phyloP scores from a whole-genome alignment of 768 basidiomycete species.

The Lentinula sp. region DNA sequence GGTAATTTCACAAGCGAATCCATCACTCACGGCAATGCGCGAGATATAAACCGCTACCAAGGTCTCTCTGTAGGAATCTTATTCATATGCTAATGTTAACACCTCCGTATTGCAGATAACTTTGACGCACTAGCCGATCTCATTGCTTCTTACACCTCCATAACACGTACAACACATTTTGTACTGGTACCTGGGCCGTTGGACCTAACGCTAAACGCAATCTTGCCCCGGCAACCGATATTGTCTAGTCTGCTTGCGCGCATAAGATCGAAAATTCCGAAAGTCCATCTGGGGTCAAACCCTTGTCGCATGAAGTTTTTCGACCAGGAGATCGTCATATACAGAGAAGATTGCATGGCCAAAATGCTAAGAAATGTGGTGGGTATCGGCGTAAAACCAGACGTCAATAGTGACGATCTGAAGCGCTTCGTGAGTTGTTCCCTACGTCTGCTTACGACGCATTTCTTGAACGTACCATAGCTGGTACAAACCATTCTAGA shows the following conservation, averaged over 20 bases:
- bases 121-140: conserved; percentile 86
- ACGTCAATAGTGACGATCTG: conserved; percentile 70
- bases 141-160: conserved; percentile 72
- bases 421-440: conserved; percentile 72
- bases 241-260: conserved; percentile 69
- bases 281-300: conserved; percentile 79
- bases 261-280: conserved; percentile 68
- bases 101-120: conserved; percentile 47
- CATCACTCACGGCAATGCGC: conserved; percentile 69
- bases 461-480: conserved; percentile 31
- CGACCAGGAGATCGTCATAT: conserved; percentile 92
- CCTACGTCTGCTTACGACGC: background rate
- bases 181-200: conserved; percentile 92
- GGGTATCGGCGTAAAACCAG: conserved; percentile 81
- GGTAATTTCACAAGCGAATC: conserved; percentile 91
- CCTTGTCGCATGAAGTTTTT: conserved; percentile 95
- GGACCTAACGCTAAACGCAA: conserved; percentile 78
- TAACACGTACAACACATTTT: conserved; percentile 80
- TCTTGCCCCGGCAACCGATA: conserved; percentile 77
- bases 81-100: background rate
- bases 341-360: conserved; percentile 89
- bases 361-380: conserved; percentile 90
- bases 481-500: conserved; percentile 95
- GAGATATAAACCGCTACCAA: conserved; percentile 80
- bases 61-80: conserved; percentile 39